Base-by-base conservation (phyloP, 148 eudicot genomes). In the Silene latifolia region DNA sequence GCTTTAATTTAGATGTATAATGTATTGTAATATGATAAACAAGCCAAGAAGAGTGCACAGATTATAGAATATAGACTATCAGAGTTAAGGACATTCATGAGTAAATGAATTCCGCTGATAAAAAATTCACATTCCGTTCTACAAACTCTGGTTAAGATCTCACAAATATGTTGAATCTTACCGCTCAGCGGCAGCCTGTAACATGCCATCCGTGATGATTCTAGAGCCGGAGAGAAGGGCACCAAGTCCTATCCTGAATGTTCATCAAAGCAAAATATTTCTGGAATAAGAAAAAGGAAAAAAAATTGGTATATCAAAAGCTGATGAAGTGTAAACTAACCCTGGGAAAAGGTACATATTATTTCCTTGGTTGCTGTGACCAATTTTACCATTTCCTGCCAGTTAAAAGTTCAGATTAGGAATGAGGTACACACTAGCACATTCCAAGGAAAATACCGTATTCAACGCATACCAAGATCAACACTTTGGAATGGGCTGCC, bases 311-410 rank as follows among this genome's bases (percentile, higher is more conserved):
- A 44, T 54, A 20, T 64, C n/a, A 17, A 63, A 23, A 20, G 62
- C 67, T 14, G 63, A 65, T 27, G 15, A 24, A 58, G 63, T 25
- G 65, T 35, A 48, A 78, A 86, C 97, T 85, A 1, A 95, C 99
- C 99, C 99, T 56, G 99, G 97, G 74, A 95, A 95, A 57, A 95
- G 97, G 80, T 89, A 95, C 99, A 95, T 95, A 83, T 95, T 95
- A 82, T 95, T 95, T 80, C 93, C 99, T 79, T 95, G 99, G 86
- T 95, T 95, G 85, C 92, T 82, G 77, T 89, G 92, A 48, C 99
- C 97, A 80, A 85, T 78, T 69, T 76, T 83, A 70, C 96, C 97
- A 79, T 92, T 89, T 77, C 97, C 99, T 95, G 89, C 48, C 73
- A 72, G 51, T 13, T 56, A 35, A 76, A 42, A 23, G 72, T 9